Percentiles rank a stretch among this genome's conserved stretches.
These are phyloP conservation scores for Nakazawaea sp. DNA, from an alignment of 805 yeast genomes.

Conservation along the genomic window DNA sequence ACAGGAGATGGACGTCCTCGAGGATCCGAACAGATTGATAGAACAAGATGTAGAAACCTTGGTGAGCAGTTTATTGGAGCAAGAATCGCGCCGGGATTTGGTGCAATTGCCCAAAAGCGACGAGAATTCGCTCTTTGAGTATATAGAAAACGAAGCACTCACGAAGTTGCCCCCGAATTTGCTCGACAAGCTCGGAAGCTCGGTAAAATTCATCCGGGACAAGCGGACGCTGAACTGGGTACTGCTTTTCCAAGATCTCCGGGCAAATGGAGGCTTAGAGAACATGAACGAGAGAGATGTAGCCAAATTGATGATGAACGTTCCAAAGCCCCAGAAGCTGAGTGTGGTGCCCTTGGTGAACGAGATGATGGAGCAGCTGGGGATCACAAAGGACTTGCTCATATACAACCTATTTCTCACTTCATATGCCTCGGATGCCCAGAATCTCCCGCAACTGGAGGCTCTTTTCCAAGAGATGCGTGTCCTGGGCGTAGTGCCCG, in stretches of 20 bases:
- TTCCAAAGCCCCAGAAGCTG: slow-evolving; percentile 33
- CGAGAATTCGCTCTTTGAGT: slow-evolving; percentile 2
- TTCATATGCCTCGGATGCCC: slow-evolving; percentile 19
- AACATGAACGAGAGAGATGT: slow-evolving; percentile 27
- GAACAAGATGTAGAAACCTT: slow-evolving; percentile 19
- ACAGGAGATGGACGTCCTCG: slow-evolving; percentile 15
- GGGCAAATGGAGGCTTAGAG: slow-evolving; percentile 28
- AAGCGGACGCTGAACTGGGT: slow-evolving; percentile 39
- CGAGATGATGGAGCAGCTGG: slow-evolving; percentile 28
- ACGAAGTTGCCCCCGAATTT: slow-evolving; percentile 29
- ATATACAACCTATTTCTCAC: slow-evolving; percentile 31
- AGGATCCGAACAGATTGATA: slow-evolving; percentile 13
- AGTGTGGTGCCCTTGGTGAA: slow-evolving; percentile 29
- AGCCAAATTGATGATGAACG: slow-evolving; percentile 27
- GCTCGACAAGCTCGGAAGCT: slow-evolving; percentile 29
- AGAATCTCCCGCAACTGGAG: slow-evolving; percentile 25
- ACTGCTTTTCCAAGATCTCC: slow-evolving; percentile 33
- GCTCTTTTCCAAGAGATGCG: slow-evolving; percentile 22
- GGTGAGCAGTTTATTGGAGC: slow-evolving; percentile 15
- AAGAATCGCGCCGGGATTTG: neutral
- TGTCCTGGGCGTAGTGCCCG: slow-evolving; percentile 21
- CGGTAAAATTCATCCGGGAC: slow-evolving; percentile 31
- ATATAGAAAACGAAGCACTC: slow-evolving; percentile 13
- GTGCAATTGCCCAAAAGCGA: neutral
- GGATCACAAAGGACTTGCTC: slow-evolving; percentile 22